Evolutionary conservation across 2,329 filamentous ascomycete genomes (phyloP).

Genomic region (Endoconidiophora laricicola): DNA sequence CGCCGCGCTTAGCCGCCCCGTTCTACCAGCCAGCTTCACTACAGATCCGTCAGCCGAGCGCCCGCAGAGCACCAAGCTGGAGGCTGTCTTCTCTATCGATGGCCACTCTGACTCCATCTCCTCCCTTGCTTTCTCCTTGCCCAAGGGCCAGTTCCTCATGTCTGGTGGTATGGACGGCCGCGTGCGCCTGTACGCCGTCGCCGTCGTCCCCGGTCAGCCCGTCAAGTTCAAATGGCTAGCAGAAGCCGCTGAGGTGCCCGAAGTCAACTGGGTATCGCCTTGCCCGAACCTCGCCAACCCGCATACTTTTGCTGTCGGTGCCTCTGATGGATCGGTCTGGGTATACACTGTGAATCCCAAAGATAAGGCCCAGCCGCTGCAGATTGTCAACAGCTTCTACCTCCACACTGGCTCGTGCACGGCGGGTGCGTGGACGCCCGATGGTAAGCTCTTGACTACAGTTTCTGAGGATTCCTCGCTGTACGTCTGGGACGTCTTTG

Average conservation of each 20-base stretch:
- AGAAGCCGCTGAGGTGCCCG: slow-evolving; percentile 76
- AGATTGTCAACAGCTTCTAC: slow-evolving; percentile 84
- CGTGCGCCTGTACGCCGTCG: slow-evolving; percentile 50
- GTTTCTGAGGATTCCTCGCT: slow-evolving; percentile 78
- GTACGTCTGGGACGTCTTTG: slow-evolving; percentile 87
- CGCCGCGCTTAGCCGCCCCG: slow-evolving; percentile 43
- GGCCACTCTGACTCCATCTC: slow-evolving; percentile 89
- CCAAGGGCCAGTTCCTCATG: slow-evolving; percentile 68
- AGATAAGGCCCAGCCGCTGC: slow-evolving; percentile 43
- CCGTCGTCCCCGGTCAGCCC: slow-evolving; percentile 29
- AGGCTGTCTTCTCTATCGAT: slow-evolving; percentile 57
- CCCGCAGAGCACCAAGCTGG: slow-evolving; percentile 37
- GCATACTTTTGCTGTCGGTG: slow-evolving; percentile 76
- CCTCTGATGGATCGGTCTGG: slow-evolving; percentile 86
- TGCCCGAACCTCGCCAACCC: slow-evolving; percentile 56
- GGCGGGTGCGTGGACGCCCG: slow-evolving; percentile 77
- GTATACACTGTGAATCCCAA: slow-evolving; percentile 70
- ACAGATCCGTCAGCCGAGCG: slow-evolving; percentile 27
- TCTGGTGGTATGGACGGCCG: slow-evolving; percentile 78
- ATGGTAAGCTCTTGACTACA: slow-evolving; percentile 72
- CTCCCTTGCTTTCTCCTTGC: slow-evolving; percentile 66
- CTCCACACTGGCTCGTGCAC: slow-evolving; percentile 75
- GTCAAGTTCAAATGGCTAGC: slow-evolving; percentile 46
- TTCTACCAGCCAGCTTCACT: slow-evolving; percentile 63
- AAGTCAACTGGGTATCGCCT: slow-evolving; percentile 77